These are phyloP conservation scores for Yamadazyma jaroonii DNA, from an alignment of 1,139 yeast genomes.

Conservation along the genomic window DNA sequence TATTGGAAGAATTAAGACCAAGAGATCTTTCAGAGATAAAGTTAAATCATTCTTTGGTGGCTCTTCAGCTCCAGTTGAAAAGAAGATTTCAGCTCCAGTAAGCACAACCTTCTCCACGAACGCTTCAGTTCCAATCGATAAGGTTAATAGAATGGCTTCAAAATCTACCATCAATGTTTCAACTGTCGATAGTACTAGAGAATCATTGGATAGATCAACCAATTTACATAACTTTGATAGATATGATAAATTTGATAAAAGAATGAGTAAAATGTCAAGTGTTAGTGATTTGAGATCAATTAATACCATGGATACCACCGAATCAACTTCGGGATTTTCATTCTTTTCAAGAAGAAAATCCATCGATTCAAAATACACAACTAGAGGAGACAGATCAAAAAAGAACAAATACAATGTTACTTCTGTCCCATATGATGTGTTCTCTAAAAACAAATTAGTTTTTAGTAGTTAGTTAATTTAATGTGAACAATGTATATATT, in stretches of 20 bases:
- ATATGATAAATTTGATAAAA: slow-evolving; percentile 4
- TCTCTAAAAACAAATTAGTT: slow-evolving; percentile 18
- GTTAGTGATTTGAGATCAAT: slow-evolving; percentile 28
- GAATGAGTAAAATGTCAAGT: slow-evolving; percentile 12
- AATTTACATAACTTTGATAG: slow-evolving; percentile 2
- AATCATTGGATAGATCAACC: slow-evolving; percentile 9
- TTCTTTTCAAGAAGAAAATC: slow-evolving; percentile 23
- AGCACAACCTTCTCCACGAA: slow-evolving; percentile 15
- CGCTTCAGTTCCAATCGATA: slow-evolving; percentile 7
- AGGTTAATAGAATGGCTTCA: neutral
- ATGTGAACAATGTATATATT: slow-evolving; percentile 6
- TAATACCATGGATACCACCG: slow-evolving; percentile 24
- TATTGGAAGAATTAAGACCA: slow-evolving; percentile 13
- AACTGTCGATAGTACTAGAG: slow-evolving; percentile 12
- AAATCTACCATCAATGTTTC: slow-evolving; percentile 12
- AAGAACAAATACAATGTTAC: slow-evolving; percentile 31
- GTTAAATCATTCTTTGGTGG: slow-evolving; percentile 24
- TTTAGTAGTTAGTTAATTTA: slow-evolving; percentile 15
- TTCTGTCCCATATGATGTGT: slow-evolving; percentile 28
- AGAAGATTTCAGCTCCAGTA: slow-evolving; percentile 14
- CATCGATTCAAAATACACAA: slow-evolving; percentile 17
- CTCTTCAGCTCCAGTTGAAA: slow-evolving; percentile 3
- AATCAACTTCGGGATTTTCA: slow-evolving; percentile 36
- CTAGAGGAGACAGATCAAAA: slow-evolving; percentile 17
- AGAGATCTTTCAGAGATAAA: slow-evolving; percentile 26